Percentiles rank a stretch among this genome's conserved stretches.
These are phyloP conservation scores for Clonostachys rosea DNA, from an alignment of 2,329 filamentous ascomycete species.

Conservation along the genomic window DNA sequence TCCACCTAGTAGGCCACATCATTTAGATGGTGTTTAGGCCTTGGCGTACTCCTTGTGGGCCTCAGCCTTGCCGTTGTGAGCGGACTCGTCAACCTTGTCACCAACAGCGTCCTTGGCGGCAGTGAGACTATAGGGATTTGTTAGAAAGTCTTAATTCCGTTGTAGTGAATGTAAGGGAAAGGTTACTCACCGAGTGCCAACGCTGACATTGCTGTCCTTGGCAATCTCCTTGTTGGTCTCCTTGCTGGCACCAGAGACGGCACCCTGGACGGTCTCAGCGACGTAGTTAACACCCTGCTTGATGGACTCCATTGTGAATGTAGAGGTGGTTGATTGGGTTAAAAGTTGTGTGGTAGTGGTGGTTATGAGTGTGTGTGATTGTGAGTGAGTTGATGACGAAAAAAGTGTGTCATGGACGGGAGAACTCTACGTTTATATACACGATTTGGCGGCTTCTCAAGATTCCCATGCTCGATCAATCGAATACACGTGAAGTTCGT, in stretches of 20 bases:
- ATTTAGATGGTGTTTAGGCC: slow-evolving; percentile 10
- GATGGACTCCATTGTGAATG: slow-evolving; percentile 42
- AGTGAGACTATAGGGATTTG: slow-evolving; percentile 21
- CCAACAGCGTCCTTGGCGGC: slow-evolving; percentile 44
- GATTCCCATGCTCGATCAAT: too few species aligned
- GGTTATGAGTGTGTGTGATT: slow-evolving; percentile 5
- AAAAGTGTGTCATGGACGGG: not conserved
- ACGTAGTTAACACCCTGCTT: slow-evolving; percentile 67
- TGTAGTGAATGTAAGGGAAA: not conserved
- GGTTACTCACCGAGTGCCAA: slow-evolving; percentile 48
- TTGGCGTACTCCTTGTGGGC: slow-evolving; percentile 32
- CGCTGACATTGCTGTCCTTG: slow-evolving; percentile 51
- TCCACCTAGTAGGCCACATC: too few species aligned
- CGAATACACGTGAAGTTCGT: too few species aligned
- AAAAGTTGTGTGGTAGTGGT: slow-evolving; percentile 9
- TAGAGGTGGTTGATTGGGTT: not conserved
- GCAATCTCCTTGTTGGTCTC: slow-evolving; percentile 67
- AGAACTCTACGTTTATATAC: not conserved
- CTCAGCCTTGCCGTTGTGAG: slow-evolving; percentile 33
- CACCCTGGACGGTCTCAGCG: slow-evolving; percentile 58
- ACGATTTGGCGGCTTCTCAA: too few species aligned
- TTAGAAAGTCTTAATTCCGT: not conserved
- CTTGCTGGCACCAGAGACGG: slow-evolving; percentile 54
- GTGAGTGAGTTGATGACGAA: slow-evolving; percentile 7
- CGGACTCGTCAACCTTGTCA: slow-evolving; percentile 39